phyloP scores from a whole-genome alignment of 306 rosid genomes.

The Fragaria nilgerrensis region DNA sequence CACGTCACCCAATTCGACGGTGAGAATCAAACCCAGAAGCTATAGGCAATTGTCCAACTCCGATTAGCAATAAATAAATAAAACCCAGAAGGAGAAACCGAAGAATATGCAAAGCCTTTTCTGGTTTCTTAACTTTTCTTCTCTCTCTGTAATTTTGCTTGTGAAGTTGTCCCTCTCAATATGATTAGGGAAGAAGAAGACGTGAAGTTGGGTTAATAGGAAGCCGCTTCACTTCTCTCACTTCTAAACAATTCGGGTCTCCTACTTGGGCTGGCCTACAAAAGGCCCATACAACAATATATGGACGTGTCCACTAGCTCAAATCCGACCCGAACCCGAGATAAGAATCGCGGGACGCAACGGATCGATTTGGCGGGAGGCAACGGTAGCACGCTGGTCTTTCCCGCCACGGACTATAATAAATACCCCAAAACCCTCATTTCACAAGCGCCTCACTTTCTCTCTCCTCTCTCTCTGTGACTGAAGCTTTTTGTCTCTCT shows the following conservation, averaged over 20 bases:
- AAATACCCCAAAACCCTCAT: neutral
- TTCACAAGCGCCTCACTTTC: neutral
- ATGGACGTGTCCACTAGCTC: neutral
- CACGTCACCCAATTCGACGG: constrained; percentile 16
- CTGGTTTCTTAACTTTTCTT: neutral
- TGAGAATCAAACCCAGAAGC: neutral
- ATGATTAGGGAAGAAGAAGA: constrained; percentile 23
- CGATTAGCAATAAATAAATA: neutral
- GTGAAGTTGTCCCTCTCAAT: neutral
- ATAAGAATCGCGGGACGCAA: constrained; percentile 45
- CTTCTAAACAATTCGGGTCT: neutral
- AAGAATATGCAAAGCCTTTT: constrained; percentile 26
- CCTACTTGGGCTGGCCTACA: neutral
- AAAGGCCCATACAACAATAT: neutral
- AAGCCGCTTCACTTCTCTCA: neutral
- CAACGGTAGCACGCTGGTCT: constrained; percentile 20
- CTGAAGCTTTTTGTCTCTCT: neutral
- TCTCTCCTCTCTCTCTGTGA: neutral
- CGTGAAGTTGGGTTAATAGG: constrained; percentile 26
- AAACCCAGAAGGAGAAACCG: constrained; percentile 22
- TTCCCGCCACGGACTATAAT: constrained; percentile 40
- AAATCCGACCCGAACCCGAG: neutral
- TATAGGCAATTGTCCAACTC: neutral
- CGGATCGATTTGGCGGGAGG: constrained; percentile 66
- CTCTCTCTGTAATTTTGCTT: constrained; percentile 1